Base-by-base conservation (phyloP, 495 filamentous ascomycete species). In the Astrothelium subdiscretum region DNA sequence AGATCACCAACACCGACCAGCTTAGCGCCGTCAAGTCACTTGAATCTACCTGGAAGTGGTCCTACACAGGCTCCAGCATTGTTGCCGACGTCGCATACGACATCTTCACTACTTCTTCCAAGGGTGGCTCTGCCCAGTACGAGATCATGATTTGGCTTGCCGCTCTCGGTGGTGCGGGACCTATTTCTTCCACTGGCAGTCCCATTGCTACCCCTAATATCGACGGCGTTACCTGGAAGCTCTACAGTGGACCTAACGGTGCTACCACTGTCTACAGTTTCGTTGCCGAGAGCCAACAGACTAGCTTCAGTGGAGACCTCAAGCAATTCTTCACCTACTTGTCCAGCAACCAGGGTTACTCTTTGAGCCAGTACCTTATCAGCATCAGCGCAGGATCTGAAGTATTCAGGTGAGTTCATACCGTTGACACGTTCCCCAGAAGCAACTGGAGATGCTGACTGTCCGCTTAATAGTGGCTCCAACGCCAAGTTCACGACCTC, bases 81-180 rank as follows among this genome's bases (percentile, higher is more conserved):
- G 78, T 84, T n/a, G 81, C 82, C 26, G 76, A 88, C 66, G 85
- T 88, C 24, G 73, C 84, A 26, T 88, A 87, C 69, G 85, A 88
- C 68, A 72, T 87, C 63, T 89, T 86, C 74, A 77, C 80, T 43
- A 75, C 76, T 20, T 74, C 78, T 26, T 76, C 75, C 22, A 66
- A 79, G 11, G 68, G 68, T 59, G 77, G 77, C 26, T 68, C 68
- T 38, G 71, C 75, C 31, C 75, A 83, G 67, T 87, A 85, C 70
- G 86, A 89, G 71, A 77, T 89, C 70, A 89, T 89, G 86, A 76
- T 89, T 67, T 89, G 86, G 85, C 78, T 87, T 26, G 83, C 74
- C 3, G 80, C 81, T 31, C 71, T 81, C 62, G 84, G 83, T 32
- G 83, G 81, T 57, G 83, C 85, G 3, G 83, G 82, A 12, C 83